Evolutionary conservation across 176 grass and related monocot genomes (phyloP), one percentile per base, ranked within the genome.

Genomic region (Lolium perenne): DNA sequence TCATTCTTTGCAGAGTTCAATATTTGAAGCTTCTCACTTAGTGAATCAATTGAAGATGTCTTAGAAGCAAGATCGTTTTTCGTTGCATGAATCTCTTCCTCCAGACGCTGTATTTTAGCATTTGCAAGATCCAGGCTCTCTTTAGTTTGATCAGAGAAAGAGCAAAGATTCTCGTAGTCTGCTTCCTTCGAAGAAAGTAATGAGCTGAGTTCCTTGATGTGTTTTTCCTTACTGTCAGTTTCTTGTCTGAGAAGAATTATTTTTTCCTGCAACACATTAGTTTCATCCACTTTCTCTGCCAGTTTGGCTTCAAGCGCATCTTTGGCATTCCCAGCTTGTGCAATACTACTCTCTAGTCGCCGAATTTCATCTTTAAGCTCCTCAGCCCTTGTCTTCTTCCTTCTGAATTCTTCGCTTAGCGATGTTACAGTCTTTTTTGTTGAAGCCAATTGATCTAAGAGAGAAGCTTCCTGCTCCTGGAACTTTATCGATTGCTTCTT

Each of bases 101-200:
- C 92, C 75, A 99, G 53, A 64, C 93, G 82, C 63, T 90, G 85
- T 84, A 94, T 79, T 64, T 89, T 92, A 61, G 89, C 85, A 88
- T 93, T 90, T 89, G 94, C 87, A 75, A 86, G 40, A 54, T 91
- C 82, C 73, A 97, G 83, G 38, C 79, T 94, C 77, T 82, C 69
- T 80, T 91, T 93, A 78, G 82, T 85, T 77, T 86, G 51, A 87
- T 91, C 83, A 69, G 85, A 85, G 32, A 77, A 83, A 74, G 87
- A 80, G 5, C 32, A 66, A 38, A 99, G 78, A 20, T 90, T 87
- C 73, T 91, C 71, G 73, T 82, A 93, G 79, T 93, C 92, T 73
- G 68, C 73, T 89, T 99, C 92, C 71, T 97, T 99, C 7, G 62
- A 78, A 32, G 90, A 87, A 93, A 99, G 90, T 51, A 83, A 88